Evolutionary conservation across 2,329 filamentous ascomycete species (phyloP).

Genomic region (Epichloe sibirici): DNA sequence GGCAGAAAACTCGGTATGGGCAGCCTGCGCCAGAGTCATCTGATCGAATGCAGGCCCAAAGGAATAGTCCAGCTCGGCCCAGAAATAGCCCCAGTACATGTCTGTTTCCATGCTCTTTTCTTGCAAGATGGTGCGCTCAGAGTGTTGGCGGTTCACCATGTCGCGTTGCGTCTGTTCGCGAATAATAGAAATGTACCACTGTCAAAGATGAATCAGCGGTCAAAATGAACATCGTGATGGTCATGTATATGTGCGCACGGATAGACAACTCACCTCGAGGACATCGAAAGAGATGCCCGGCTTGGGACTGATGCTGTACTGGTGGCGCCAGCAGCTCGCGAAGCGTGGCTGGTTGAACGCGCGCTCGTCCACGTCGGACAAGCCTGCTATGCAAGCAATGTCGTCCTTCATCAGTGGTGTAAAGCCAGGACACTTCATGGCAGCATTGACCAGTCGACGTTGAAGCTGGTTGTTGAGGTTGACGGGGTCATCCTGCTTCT

Average conservation of each 20-base stretch:
- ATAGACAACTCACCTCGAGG: constrained; percentile 34
- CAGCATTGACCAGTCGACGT: constrained; percentile 37
- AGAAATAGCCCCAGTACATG: constrained; percentile 41
- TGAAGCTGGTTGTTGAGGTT: constrained; percentile 41
- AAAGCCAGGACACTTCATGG: constrained; percentile 48
- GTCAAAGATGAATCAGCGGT: constrained; percentile 9
- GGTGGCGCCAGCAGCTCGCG: constrained; percentile 37
- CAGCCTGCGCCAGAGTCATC: constrained; percentile 35
- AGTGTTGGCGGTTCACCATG: constrained; percentile 26
- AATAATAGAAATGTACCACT: constrained; percentile 47
- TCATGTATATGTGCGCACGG: neutral
- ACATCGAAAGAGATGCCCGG: constrained; percentile 36
- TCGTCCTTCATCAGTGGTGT: constrained; percentile 49
- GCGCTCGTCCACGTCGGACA: constrained; percentile 23
- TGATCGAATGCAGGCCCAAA: constrained; percentile 30
- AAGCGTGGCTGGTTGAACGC: constrained; percentile 35
- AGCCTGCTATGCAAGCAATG: constrained; percentile 31
- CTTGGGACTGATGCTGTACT: constrained; percentile 40
- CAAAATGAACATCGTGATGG: neutral
- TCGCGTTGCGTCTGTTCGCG: constrained; percentile 37
- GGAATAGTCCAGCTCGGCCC: constrained; percentile 32
- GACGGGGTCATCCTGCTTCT: constrained; percentile 24
- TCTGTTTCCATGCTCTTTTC: constrained; percentile 21
- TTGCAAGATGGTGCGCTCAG: constrained; percentile 28
- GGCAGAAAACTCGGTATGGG: constrained; percentile 32